These are phyloP conservation scores for Colletotrichum incanum DNA, from an alignment of 2,329 filamentous ascomycete genomes.

Conservation along the genomic window DNA sequence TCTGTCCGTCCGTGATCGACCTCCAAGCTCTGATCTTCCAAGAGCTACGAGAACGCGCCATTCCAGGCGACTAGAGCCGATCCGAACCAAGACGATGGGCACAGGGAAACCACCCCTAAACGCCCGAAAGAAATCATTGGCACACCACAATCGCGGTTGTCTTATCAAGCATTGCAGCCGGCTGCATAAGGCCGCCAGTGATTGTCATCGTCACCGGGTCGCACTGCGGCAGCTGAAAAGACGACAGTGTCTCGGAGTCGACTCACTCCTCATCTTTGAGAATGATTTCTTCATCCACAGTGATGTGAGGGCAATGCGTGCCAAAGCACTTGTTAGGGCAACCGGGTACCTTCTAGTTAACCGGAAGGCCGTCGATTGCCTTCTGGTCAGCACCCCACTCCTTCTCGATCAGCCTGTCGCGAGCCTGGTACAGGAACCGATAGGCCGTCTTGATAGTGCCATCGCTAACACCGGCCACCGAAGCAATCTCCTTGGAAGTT, in stretches of 20 bases:
- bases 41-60: conserved; percentile 24
- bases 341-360: conserved; percentile 41
- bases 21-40: conserved; percentile 29
- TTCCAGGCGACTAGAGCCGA: conserved; percentile 29
- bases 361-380: conserved; percentile 80
- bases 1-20: conserved; percentile 12
- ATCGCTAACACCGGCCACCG: conserved; percentile 91
- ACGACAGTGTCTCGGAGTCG: background rate
- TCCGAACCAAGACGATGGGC: conserved; percentile 12
- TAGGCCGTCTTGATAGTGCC: conserved; percentile 97
- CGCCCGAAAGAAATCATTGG: conserved; percentile 8
- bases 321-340: background rate
- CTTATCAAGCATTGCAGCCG: conserved; percentile 14
- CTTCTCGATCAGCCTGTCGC: conserved; percentile 81
- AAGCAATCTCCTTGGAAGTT: conserved; percentile 88
- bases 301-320: background rate
- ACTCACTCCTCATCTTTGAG: background rate
- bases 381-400: conserved; percentile 82
- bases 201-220: background rate
- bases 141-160: background rate
- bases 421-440: conserved; percentile 85
- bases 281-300: background rate
- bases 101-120: conserved; percentile 33
- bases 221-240: background rate
- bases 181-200: background rate